Evolutionary conservation across 495 filamentous ascomycete genomes (phyloP).

Genomic region (Penicillium turbatum): DNA sequence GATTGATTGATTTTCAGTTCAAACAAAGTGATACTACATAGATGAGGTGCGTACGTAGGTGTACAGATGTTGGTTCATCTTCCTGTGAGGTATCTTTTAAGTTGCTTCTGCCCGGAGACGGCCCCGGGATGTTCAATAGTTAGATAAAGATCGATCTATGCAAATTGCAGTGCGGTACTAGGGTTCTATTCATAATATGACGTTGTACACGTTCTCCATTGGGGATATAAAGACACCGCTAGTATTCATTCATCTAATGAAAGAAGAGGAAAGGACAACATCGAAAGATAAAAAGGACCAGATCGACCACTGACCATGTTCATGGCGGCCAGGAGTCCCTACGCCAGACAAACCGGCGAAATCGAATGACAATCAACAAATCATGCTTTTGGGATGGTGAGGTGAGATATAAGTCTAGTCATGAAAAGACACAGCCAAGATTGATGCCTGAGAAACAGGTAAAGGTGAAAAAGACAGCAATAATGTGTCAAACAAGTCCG

Average conservation of each 20-base stretch:
- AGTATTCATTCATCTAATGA: conserved; percentile 14
- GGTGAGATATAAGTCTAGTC: background rate
- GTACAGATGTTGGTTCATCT: no score
- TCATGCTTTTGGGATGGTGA: conserved; percentile 16
- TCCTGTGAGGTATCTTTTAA: no score
- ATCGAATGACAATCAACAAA: conserved; percentile 9
- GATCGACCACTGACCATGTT: conserved; percentile 23
- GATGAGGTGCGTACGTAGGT: no score
- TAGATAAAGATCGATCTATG: no score
- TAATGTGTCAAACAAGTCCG: conserved; percentile 12
- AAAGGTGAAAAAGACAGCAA: background rate
- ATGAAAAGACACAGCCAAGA: background rate
- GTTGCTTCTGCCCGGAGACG: no score
- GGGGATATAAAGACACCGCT: conserved; percentile 10
- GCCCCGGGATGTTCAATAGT: no score
- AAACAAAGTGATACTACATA: no score
- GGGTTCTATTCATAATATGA: conserved; percentile 26
- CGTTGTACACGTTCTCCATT: conserved; percentile 21
- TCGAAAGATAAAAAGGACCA: background rate
- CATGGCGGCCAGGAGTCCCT: conserved; percentile 21
- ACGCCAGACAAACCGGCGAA: background rate
- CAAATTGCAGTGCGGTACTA: conserved; percentile 2
- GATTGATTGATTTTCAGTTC: no score
- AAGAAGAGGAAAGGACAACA: conserved; percentile 4
- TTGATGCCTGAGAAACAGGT: background rate